Evolutionary conservation across 2,329 filamentous ascomycete genomes (phyloP).

Genomic region (Polychaeton citri): DNA sequence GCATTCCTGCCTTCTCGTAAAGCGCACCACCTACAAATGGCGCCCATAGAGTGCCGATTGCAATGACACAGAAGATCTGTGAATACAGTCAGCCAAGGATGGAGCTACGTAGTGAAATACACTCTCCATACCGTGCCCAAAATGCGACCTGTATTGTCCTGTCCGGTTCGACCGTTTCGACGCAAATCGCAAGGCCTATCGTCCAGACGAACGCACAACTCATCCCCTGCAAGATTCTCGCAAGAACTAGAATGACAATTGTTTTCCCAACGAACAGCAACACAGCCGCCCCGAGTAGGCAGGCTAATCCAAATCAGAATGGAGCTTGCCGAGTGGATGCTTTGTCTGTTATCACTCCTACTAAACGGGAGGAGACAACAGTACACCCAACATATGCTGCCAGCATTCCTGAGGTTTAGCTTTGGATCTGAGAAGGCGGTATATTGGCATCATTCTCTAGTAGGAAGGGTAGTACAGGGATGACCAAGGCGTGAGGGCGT

Average conservation of each 20-base stretch:
- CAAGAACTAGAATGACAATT: slow-evolving; percentile 32
- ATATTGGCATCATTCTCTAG: slow-evolving; percentile 35
- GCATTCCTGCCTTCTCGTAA: slow-evolving; percentile 41
- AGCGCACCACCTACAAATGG: slow-evolving; percentile 44
- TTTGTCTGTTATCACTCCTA: slow-evolving; percentile 40
- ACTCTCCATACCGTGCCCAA: slow-evolving; percentile 37
- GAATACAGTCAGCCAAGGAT: background rate
- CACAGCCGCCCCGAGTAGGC: slow-evolving; percentile 37
- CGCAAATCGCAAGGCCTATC: slow-evolving; percentile 39
- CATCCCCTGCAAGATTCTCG: slow-evolving; percentile 40
- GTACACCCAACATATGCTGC: slow-evolving; percentile 37
- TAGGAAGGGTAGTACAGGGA: slow-evolving; percentile 42
- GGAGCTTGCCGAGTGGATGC: slow-evolving; percentile 38
- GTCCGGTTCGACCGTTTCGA: slow-evolving; percentile 42
- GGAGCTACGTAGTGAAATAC: background rate
- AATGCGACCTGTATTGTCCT: slow-evolving; percentile 41
- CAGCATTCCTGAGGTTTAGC: slow-evolving; percentile 35
- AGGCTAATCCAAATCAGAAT: slow-evolving; percentile 39
- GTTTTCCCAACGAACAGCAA: slow-evolving; percentile 36
- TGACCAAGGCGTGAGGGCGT: slow-evolving; percentile 41
- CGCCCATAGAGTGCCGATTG: slow-evolving; percentile 39
- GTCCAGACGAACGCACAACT: slow-evolving; percentile 44
- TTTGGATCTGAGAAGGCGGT: slow-evolving; percentile 35
- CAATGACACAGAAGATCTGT: slow-evolving; percentile 42
- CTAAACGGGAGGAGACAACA: slow-evolving; percentile 33